Base-by-base conservation (phyloP, 2,329 filamentous ascomycete species). In the Chalara sp. region DNA sequence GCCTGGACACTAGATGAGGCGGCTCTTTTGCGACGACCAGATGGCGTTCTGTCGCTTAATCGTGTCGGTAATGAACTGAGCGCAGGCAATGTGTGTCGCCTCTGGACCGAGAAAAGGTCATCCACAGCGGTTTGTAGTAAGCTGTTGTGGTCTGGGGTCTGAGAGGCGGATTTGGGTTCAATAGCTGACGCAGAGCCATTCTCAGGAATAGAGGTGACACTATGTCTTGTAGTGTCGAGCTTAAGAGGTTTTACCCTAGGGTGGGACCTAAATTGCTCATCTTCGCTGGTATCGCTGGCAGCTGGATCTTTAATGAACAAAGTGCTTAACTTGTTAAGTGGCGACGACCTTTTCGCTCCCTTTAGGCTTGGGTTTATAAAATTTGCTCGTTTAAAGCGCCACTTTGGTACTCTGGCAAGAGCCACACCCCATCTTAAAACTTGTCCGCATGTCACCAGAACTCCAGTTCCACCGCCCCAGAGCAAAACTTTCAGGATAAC, bases 381-480 rank as follows among this genome's bases (percentile, higher is more conserved):
- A 30, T 49, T 48, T 45, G 41, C 54, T 31, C 83, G 80, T 59
- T 82, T 79, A 61, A 97, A 91, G 42, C 91, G 87, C 89, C 92
- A 96, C 60, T 83, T 89, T 2, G 93, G 93, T 13, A 97, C 88
- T 51, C 92, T 79, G 47, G 92, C 91, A 54, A 99, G 72, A 30
- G 85, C 79, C 48, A 97, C 86, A 44, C 88, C 90, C 87, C 89
- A 95, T 60, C 78, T 79, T 35, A 97, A 80, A 10, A 93, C 80
- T 32, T 83, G 77, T 32, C 81, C 80, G 63, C 89, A 95, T 5
- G 80, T 72, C 4, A 92, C 70, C 48, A 96, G 81, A 12, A 95
- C 68, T 44, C 81, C 78, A 32, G 96, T 67, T 1, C 91, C 90
- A n/a, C 92, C 84, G 43, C 84, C 75, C 87, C 88, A 96, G 50